A percentile compares a stretch with the other conserved stretches of the same genome.
Evolutionary conservation across 1,284 basidiomycete genomes (phyloP).

Genomic region (Xanthoconium separans): DNA sequence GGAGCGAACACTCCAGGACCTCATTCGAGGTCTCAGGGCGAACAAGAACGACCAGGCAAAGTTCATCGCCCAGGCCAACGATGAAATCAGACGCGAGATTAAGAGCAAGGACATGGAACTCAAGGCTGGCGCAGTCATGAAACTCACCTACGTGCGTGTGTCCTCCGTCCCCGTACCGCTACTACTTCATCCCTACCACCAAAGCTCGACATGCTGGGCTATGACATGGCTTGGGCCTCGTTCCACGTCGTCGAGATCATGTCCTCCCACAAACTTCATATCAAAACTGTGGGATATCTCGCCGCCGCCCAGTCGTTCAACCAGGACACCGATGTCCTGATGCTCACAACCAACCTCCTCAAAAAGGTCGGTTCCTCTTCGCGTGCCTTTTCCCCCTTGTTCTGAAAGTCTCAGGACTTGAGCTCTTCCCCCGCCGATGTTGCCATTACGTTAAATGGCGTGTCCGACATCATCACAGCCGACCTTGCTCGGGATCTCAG

Average conservation of each 20-base stretch:
- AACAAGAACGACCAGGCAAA: slow-evolving; percentile 83
- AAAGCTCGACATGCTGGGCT: slow-evolving; percentile 91
- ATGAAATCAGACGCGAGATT: slow-evolving; percentile 90
- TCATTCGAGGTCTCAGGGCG: slow-evolving; percentile 86
- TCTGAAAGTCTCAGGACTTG: slow-evolving; percentile 63
- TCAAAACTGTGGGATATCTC: slow-evolving; percentile 96
- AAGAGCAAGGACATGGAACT: slow-evolving; percentile 95
- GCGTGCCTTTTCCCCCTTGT: not conserved
- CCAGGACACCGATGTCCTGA: slow-evolving; percentile 94
- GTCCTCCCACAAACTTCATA: slow-evolving; percentile 88
- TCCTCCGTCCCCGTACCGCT: not conserved
- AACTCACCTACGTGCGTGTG: slow-evolving; percentile 89
- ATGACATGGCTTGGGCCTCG: slow-evolving; percentile 88
- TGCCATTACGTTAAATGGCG: slow-evolving; percentile 81
- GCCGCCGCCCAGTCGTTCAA: slow-evolving; percentile 92
- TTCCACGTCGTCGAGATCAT: slow-evolving; percentile 98
- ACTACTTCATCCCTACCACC: slow-evolving; percentile 13
- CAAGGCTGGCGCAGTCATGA: slow-evolving; percentile 93
- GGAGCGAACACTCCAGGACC: slow-evolving; percentile 90
- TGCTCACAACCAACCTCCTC: slow-evolving; percentile 95
- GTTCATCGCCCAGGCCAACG: slow-evolving; percentile 78
- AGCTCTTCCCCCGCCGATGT: slow-evolving; percentile 76
- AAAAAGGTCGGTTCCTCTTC: slow-evolving; percentile 73
- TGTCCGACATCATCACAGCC: slow-evolving; percentile 86
- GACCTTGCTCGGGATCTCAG: slow-evolving; percentile 89